phyloP scores from a whole-genome alignment of 164 flowering plant species.

The Annona cherimola region DNA sequence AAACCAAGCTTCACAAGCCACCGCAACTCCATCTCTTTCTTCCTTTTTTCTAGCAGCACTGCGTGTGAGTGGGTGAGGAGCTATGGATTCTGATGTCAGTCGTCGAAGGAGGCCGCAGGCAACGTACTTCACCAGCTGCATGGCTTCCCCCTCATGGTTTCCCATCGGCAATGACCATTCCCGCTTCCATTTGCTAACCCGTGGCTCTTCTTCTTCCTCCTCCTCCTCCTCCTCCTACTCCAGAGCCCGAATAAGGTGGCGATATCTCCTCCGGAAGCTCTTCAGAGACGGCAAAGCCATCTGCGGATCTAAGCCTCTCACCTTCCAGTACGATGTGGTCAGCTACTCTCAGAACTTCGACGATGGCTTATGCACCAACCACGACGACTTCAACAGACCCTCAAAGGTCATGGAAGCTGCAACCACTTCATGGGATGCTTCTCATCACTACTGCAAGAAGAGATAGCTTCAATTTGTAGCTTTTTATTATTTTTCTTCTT shows the following conservation, averaged over 20 bases:
- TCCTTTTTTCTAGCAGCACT: too few species aligned
- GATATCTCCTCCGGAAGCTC: constrained; percentile 32
- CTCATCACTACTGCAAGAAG: not conserved
- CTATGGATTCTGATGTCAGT: constrained; percentile 7
- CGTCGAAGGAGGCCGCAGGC: constrained; percentile 16
- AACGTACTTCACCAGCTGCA: constrained; percentile 33
- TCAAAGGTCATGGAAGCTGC: not conserved
- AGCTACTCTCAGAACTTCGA: constrained; percentile 69
- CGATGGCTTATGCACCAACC: constrained; percentile 28
- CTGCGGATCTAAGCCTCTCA: constrained; percentile 25
- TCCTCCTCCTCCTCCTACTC: not conserved
- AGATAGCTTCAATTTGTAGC: too few species aligned
- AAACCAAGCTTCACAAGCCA: not conserved
- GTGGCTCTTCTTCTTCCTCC: not conserved
- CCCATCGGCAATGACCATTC: constrained; percentile 34
- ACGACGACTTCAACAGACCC: constrained; percentile 13
- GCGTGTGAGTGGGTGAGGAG: not conserved
- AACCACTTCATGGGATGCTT: not conserved
- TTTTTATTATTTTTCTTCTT: too few species aligned
- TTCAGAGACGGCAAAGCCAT: constrained; percentile 40
- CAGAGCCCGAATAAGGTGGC: constrained; percentile 24
- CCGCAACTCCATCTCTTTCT: not conserved
- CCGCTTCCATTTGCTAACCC: constrained; percentile 16
- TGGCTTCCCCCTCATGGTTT: constrained; percentile 35
- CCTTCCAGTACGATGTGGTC: constrained; percentile 54